Evolutionary conservation across 805 yeast species (phyloP).

Genomic region (Ogataea saltuana): DNA sequence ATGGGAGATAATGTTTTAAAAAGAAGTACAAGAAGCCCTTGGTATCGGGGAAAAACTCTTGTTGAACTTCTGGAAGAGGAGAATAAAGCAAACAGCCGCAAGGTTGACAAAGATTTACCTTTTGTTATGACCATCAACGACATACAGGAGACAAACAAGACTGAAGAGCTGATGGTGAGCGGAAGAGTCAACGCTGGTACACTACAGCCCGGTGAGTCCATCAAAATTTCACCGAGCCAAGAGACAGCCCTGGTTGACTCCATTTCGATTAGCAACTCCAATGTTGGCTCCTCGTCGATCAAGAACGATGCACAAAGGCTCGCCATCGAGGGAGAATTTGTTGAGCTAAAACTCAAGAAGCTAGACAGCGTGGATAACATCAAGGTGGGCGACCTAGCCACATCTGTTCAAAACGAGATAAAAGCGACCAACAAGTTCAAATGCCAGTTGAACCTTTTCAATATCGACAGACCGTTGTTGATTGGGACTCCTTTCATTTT

Average conservation of each 20-base stretch:
- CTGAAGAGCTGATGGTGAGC: slow-evolving; percentile 51
- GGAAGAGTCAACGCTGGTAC: slow-evolving; percentile 73
- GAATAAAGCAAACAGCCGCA: slow-evolving; percentile 25
- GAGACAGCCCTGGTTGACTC: slow-evolving; percentile 45
- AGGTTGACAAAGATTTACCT: slow-evolving; percentile 33
- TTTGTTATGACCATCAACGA: slow-evolving; percentile 68
- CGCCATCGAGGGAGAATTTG: slow-evolving; percentile 58
- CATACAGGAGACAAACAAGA: slow-evolving; percentile 47
- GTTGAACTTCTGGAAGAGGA: slow-evolving; percentile 42
- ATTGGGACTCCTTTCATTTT: slow-evolving; percentile 78
- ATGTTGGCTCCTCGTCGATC: slow-evolving; percentile 25
- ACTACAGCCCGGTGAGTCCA: slow-evolving; percentile 69
- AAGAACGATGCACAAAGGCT: slow-evolving; percentile 28
- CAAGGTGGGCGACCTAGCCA: slow-evolving; percentile 67
- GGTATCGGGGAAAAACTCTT: slow-evolving; percentile 49
- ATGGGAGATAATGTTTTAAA: slow-evolving; percentile 66
- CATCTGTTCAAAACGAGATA: slow-evolving; percentile 33
- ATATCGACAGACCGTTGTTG: slow-evolving; percentile 67
- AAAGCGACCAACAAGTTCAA: slow-evolving; percentile 48
- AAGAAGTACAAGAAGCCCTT: slow-evolving; percentile 31
- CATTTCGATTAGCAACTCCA: slow-evolving; percentile 28
- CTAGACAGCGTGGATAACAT: slow-evolving; percentile 43
- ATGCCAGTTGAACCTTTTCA: slow-evolving; percentile 66
- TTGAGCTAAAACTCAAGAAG: slow-evolving; percentile 43
- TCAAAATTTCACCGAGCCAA: slow-evolving; percentile 55